phyloP scores from a whole-genome alignment of 352 stramenopile genomes.

The Phytophthora kernoviae region DNA sequence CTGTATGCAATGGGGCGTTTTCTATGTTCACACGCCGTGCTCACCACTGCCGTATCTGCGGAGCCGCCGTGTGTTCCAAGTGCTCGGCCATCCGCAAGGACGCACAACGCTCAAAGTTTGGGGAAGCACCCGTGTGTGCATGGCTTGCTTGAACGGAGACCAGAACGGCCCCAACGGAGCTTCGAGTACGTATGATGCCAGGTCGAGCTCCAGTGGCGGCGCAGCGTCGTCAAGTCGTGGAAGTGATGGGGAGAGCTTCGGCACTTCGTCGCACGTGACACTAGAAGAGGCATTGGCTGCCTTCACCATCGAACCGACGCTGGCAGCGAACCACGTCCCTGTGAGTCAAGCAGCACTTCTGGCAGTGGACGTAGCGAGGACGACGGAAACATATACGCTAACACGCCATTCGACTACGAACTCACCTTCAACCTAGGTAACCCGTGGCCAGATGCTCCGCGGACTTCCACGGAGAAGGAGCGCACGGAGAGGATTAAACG shows the following conservation, averaged over 20 bases:
- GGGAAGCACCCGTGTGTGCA: conserved; percentile 64
- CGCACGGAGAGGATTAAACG: conserved; percentile 62
- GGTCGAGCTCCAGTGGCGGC: conserved; percentile 30
- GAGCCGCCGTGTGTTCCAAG: conserved; percentile 75
- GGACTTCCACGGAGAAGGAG: conserved; percentile 55
- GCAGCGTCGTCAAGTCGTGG: conserved; percentile 21
- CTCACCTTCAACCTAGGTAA: conserved; percentile 77
- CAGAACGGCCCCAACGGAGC: conserved; percentile 33
- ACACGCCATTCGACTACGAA: conserved; percentile 66
- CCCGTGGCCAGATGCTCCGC: conserved; percentile 73
- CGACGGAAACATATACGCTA: conserved; percentile 62
- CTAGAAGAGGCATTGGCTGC: conserved; percentile 41
- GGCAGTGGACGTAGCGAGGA: conserved; percentile 46
- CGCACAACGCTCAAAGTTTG: conserved; percentile 36
- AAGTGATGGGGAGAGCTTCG: conserved; percentile 40
- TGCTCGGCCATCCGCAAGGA: conserved; percentile 67
- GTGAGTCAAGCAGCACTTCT: conserved; percentile 41
- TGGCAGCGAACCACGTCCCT: conserved; percentile 22
- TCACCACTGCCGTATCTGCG: conserved; percentile 84
- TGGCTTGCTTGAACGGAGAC: conserved; percentile 72
- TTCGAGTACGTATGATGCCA: conserved; percentile 32
- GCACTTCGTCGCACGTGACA: conserved; percentile 40
- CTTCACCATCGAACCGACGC: conserved; percentile 49
- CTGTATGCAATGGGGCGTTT: conserved; percentile 67
- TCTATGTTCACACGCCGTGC: conserved; percentile 69